These are phyloP conservation scores for Phytopythium boreale DNA, from an alignment of 352 stramenopile genomes.

Conservation along the genomic window DNA sequence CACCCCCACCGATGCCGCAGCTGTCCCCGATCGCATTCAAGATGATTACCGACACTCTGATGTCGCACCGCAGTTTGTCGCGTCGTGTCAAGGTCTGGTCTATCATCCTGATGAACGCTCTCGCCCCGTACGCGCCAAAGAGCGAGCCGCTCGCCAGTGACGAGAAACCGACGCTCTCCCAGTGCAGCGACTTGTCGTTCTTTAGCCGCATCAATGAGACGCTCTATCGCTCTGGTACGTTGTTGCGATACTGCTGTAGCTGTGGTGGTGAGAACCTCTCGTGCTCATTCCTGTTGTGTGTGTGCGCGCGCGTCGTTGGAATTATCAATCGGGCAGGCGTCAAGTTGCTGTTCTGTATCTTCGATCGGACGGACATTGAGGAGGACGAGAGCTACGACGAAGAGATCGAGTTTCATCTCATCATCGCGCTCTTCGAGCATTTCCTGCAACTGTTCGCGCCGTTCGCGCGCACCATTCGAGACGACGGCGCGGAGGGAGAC, in stretches of 20 bases:
- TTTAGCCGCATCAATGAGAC: conserved; percentile 33
- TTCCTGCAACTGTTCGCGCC: conserved; percentile 62
- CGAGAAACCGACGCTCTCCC: conserved; percentile 14
- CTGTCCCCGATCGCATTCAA: conserved; percentile 35
- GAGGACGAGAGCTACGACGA: conserved; percentile 75
- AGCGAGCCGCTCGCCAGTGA: conserved; percentile 18
- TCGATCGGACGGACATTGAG: conserved; percentile 63
- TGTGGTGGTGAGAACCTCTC: neutral
- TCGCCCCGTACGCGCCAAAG: conserved; percentile 23
- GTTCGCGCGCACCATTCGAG: conserved; percentile 31
- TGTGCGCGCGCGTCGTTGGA: too few species aligned
- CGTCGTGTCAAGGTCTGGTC: conserved; percentile 58
- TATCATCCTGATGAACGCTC: conserved; percentile 50
- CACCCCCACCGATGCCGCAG: neutral
- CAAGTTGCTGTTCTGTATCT: conserved; percentile 69
- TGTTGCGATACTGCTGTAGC: too few species aligned
- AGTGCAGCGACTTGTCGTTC: conserved; percentile 30
- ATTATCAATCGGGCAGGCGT: too few species aligned
- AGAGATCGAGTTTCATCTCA: conserved; percentile 64
- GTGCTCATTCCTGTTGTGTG: neutral
- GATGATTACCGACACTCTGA: conserved; percentile 38
- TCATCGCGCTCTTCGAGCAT: conserved; percentile 52
- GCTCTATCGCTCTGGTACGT: conserved; percentile 41
- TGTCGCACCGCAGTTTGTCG: conserved; percentile 49
- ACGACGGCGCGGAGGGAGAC: neutral